Conservation (phyloP, 441 rosid genomes). For the Omphalea diandra region DNA sequence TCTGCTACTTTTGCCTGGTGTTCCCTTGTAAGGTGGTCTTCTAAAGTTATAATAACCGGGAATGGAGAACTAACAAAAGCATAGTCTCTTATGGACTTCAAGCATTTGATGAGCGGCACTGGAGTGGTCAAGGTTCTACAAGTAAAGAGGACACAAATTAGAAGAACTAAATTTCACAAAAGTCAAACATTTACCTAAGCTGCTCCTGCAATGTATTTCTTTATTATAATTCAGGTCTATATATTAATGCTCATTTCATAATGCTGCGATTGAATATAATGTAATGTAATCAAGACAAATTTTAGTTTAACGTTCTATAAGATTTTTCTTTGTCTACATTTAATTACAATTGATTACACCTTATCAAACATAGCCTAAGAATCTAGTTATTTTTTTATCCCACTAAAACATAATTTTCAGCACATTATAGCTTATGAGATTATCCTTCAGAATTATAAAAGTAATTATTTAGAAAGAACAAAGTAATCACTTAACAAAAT, state of each 20-base stretch:
- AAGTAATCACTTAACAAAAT: background rate
- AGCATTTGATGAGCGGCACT: conserved; percentile 69
- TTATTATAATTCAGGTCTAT: background rate
- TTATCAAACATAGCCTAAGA: too few relatives aligned
- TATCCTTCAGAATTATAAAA: background rate
- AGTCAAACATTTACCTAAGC: background rate
- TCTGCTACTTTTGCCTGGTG: conserved; percentile 90
- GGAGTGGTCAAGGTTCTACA: conserved; percentile 88
- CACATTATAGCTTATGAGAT: background rate
- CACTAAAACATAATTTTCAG: too few relatives aligned
- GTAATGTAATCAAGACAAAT: too few relatives aligned
- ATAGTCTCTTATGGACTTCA: conserved; percentile 63
- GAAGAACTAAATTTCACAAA: background rate
- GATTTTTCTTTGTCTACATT: too few relatives aligned
- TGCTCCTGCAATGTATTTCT: background rate
- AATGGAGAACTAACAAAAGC: conserved; percentile 78
- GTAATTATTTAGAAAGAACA: background rate
- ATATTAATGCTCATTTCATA: too few relatives aligned
- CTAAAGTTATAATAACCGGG: conserved; percentile 88
- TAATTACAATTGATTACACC: too few relatives aligned
- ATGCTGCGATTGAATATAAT: too few relatives aligned
- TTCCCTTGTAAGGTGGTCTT: conserved; percentile 81
- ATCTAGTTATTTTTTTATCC: too few relatives aligned
- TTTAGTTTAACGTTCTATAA: too few relatives aligned
- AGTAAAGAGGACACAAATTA: conserved; percentile 1